phyloP scores from a whole-genome alignment of 306 rosid genomes.

The Vachellia collinsii region DNA sequence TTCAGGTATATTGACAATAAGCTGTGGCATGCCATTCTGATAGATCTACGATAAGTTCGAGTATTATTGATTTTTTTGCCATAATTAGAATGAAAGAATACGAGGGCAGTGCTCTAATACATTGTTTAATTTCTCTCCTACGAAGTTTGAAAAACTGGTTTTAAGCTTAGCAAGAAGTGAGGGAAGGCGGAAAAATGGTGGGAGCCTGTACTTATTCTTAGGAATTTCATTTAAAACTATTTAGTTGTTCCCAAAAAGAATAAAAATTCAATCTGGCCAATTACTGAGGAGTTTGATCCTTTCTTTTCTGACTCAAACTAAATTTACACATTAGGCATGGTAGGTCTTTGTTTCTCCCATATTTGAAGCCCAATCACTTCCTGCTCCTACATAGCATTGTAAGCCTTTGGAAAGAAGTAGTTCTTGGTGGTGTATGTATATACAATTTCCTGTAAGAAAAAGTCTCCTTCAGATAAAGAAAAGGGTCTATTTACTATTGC shows the following conservation, averaged over 20 bases:
- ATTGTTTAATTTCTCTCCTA: background rate
- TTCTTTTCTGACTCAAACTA: no score
- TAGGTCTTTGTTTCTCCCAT: background rate
- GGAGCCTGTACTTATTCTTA: background rate
- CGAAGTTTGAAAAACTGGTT: background rate
- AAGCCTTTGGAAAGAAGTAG: background rate
- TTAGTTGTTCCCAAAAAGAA: background rate
- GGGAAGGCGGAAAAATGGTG: background rate
- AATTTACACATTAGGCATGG: background rate
- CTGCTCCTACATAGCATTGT: background rate
- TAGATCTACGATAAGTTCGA: background rate
- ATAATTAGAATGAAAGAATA: background rate
- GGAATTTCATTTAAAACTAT: background rate
- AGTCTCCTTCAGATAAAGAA: background rate
- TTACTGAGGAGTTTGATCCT: background rate
- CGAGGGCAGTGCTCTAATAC: background rate
- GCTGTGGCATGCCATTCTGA: background rate
- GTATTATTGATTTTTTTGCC: background rate
- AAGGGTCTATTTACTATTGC: background rate
- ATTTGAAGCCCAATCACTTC: background rate
- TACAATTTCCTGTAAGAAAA: background rate
- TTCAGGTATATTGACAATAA: slow-evolving; percentile 55
- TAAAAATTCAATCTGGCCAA: background rate
- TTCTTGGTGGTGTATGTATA: background rate
- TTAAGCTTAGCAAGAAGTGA: background rate